These are phyloP conservation scores for Tripterygium wilfordii DNA, from an alignment of 177 flowering plant species.

Conservation along the genomic window DNA sequence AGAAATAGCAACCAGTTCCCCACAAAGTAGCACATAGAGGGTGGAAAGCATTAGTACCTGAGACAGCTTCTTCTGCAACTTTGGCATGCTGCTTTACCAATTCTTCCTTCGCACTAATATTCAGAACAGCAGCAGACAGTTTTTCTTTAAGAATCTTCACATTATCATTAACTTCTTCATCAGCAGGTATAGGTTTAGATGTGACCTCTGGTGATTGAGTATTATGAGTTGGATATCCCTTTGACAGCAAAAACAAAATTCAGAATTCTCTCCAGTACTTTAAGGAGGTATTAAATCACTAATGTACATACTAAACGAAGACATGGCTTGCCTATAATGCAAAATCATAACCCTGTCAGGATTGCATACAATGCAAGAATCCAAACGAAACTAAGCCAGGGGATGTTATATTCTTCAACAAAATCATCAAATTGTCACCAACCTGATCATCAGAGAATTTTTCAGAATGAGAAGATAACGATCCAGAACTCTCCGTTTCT, in stretches of 20 bases:
- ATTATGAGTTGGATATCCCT: slow-evolving; percentile 22
- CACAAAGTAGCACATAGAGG: neutral
- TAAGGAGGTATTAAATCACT: too few species aligned
- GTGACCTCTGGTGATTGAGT: slow-evolving; percentile 36
- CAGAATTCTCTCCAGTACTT: neutral
- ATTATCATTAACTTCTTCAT: slow-evolving; percentile 17
- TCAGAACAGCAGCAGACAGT: slow-evolving; percentile 45
- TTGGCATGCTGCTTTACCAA: slow-evolving; percentile 68
- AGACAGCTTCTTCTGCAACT: slow-evolving; percentile 84
- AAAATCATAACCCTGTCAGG: neutral
- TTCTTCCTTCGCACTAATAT: slow-evolving; percentile 52
- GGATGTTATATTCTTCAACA: too few species aligned
- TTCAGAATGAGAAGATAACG: slow-evolving; percentile 38
- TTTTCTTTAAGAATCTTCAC: slow-evolving; percentile 32
- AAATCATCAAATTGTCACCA: neutral
- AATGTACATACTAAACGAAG: too few species aligned
- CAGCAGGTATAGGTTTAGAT: slow-evolving; percentile 17
- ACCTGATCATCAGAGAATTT: slow-evolving; percentile 48
- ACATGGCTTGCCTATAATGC: neutral
- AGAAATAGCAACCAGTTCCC: too few species aligned
- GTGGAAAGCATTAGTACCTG: slow-evolving; percentile 39
- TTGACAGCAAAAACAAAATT: neutral
- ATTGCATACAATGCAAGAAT: neutral
- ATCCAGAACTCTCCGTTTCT: slow-evolving; percentile 41
- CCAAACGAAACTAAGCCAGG: neutral